phyloP scores from a whole-genome alignment of 2,329 filamentous ascomycete species.

The Hymenoscyphus scutula region DNA sequence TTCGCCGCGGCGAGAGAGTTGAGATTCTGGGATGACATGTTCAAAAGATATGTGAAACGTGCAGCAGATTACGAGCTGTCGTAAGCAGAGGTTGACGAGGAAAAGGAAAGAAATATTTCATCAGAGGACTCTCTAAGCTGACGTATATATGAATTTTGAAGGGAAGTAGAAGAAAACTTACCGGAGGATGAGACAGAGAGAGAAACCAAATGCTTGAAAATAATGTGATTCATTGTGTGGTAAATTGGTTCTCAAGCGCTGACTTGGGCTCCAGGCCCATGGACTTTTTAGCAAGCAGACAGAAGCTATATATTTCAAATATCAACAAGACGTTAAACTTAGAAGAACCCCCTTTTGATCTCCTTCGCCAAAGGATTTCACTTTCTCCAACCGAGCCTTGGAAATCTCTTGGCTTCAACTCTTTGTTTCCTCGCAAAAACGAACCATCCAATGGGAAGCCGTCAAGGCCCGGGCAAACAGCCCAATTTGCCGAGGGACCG shows the following conservation, averaged over 20 bases:
- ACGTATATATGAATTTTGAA: not conserved
- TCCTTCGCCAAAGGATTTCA: constrained; percentile 3
- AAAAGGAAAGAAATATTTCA: not conserved
- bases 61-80: not conserved
- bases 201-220: not conserved
- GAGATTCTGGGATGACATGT: not conserved
- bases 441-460: not conserved
- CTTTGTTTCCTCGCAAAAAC: not conserved
- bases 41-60: not conserved
- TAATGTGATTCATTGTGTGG: not conserved
- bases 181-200: not conserved
- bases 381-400: not conserved
- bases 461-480: not conserved
- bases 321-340: not conserved
- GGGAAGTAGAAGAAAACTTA: not conserved
- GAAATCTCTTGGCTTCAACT: not conserved
- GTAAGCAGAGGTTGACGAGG: not conserved
- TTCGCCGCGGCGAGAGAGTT: not conserved
- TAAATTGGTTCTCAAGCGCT: not conserved
- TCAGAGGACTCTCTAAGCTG: not conserved
- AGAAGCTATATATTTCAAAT: not conserved
- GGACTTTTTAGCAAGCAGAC: not conserved
- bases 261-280: not conserved
- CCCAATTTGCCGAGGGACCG: not conserved
- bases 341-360: not conserved